Percentiles rank a stretch among this genome's conserved stretches.
These are phyloP conservation scores for Pythium guiyangense DNA, from an alignment of 352 stramenopile species.

Conservation along the genomic window DNA sequence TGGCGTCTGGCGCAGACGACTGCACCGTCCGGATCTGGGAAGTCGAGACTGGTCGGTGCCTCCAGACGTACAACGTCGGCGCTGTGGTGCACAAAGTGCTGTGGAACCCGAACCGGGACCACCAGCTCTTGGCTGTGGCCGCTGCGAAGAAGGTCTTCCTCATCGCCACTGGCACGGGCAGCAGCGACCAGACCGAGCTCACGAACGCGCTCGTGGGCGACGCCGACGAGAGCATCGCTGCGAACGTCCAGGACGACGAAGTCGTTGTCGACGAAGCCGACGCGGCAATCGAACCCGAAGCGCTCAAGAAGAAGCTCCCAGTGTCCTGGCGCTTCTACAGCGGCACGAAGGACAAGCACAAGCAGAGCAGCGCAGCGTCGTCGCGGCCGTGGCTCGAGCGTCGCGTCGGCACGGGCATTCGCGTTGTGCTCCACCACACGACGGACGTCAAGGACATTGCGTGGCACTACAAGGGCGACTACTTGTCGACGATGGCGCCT, in stretches of 20 bases:
- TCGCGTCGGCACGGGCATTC: constrained; percentile 75
- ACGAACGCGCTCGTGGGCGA: constrained; percentile 93
- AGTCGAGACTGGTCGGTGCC: constrained; percentile 91
- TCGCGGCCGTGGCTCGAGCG: constrained; percentile 63
- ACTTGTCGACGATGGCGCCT: constrained; percentile 94
- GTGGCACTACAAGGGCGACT: constrained; percentile 99
- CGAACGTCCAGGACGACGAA: constrained; percentile 34
- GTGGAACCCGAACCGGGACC: constrained; percentile 97
- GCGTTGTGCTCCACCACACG: constrained; percentile 85
- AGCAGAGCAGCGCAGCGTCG: constrained; percentile 28
- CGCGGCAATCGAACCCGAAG: constrained; percentile 60
- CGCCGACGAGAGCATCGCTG: constrained; percentile 64
- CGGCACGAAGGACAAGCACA: constrained; percentile 78
- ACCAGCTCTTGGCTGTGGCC: constrained; percentile 94
- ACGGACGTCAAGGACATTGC: constrained; percentile 90
- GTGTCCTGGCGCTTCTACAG: constrained; percentile 89
- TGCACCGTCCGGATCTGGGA: constrained; percentile 97
- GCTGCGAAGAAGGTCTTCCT: constrained; percentile 89
- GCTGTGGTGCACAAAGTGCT: constrained; percentile 89
- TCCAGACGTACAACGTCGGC: constrained; percentile 91
- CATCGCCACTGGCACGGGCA: constrained; percentile 94
- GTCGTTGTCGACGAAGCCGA: constrained; percentile 75
- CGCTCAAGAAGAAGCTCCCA: constrained; percentile 86
- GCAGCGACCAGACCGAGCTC: constrained; percentile 90
- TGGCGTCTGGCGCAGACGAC: constrained; percentile 95